A percentile compares a stretch with the other conserved stretches of the same genome.
Conservation (phyloP, 1,284 basidiomycete species). For the Mixia osmundae region DNA sequence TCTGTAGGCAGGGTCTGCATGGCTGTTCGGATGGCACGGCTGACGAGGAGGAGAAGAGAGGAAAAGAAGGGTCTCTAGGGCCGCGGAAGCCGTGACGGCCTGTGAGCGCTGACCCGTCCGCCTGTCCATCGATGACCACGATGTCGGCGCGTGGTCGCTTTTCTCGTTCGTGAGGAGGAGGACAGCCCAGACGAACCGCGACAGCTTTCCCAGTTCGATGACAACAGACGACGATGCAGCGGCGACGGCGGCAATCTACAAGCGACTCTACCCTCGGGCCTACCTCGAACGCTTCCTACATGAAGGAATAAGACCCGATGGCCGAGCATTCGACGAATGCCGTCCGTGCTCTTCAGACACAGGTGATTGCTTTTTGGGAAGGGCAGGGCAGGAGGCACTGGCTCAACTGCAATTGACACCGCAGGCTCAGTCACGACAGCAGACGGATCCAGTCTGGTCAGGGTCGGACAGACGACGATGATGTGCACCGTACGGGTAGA, state of each 20-base stretch:
- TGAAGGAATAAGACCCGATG: conserved; percentile 49
- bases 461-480: conserved; percentile 70
- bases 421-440: conserved; percentile 70
- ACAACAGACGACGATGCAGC: conserved; percentile 10
- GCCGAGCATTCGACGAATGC: conserved; percentile 37
- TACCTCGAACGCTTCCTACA: conserved; percentile 56
- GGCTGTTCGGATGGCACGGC: too few relatives aligned
- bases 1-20: too few relatives aligned
- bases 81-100: too few relatives aligned
- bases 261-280: conserved; percentile 51
- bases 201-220: neutral
- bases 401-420: neutral
- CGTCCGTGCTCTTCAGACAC: conserved; percentile 44
- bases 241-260: conserved; percentile 49
- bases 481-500: conserved; percentile 90
- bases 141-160: too few relatives aligned
- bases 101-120: too few relatives aligned
- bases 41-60: too few relatives aligned
- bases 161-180: too few relatives aligned
- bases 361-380: conserved; percentile 29
- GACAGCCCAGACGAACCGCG: too few relatives aligned
- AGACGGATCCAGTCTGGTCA: conserved; percentile 64
- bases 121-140: too few relatives aligned
- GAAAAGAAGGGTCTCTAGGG: too few relatives aligned
- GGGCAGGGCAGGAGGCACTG: neutral